A percentile compares a stretch with the other conserved stretches of the same genome.
Evolutionary conservation across 495 filamentous ascomycete species (phyloP).

Genomic region (Lindgomyces ingoldianus): DNA sequence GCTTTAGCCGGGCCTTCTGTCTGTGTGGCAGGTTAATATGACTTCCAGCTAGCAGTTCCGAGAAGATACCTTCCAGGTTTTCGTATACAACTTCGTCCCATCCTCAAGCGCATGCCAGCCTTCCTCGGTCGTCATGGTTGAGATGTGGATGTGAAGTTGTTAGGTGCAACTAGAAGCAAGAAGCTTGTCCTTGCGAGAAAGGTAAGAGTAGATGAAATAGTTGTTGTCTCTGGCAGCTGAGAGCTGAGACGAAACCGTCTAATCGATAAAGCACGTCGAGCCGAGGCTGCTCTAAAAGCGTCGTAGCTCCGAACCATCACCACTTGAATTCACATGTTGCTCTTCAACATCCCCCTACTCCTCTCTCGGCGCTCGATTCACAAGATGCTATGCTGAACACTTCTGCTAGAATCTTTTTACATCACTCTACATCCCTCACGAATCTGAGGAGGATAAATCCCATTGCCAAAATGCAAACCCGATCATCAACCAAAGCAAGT

Average conservation of each 20-base stretch:
- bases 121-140: conserved; percentile 40
- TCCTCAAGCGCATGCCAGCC: conserved; percentile 52
- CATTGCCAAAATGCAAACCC: conserved; percentile 12
- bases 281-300: conserved; percentile 10
- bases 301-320: not conserved
- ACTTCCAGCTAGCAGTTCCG: not conserved
- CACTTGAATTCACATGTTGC: not conserved
- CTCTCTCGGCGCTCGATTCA: too few relatives aligned
- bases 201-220: not conserved
- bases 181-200: not conserved
- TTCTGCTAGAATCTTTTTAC: not conserved
- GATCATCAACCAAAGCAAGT: conserved; percentile 20
- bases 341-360: too few relatives aligned
- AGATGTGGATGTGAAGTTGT: not conserved
- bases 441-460: not conserved
- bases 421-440: not conserved
- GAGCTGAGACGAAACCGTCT: conserved; percentile 4
- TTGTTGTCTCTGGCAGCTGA: conserved; percentile 1
- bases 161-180: not conserved
- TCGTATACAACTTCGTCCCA: conserved; percentile 69
- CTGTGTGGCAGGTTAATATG: conserved; percentile 9
- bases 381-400: not conserved
- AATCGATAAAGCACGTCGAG: not conserved
- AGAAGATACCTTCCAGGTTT: conserved; percentile 75
- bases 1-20: conserved; percentile 56